Base-by-base conservation (phyloP, 1,284 basidiomycete genomes). In the Cutaneotrichosporon sp. region DNA sequence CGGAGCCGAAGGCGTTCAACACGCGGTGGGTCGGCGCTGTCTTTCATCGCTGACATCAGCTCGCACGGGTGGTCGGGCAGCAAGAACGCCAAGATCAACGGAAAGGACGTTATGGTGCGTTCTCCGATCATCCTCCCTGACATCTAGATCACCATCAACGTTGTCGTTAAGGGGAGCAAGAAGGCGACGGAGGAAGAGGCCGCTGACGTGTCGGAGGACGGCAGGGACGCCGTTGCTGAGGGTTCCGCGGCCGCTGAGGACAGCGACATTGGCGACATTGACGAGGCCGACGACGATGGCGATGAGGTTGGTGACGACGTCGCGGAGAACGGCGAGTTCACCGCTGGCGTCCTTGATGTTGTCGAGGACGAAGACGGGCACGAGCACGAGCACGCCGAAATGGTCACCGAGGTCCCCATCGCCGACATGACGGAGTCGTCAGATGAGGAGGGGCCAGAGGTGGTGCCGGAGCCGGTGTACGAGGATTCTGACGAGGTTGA, bases 51-150 rank as follows among this genome's bases (percentile, higher is more conserved):
- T 65, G 62, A 66, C 63, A 0, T 5, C 55, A 69, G 70, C 18
- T 68, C 65, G 42, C 62, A 60, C 56, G 70, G 70, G n/a, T 71
- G 70, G 70, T 50, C 22, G 5, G 65, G 53, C 7, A 64, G 34
- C 52, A 68, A 63, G 61, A 62, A 68, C 52, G 60, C 38, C 5
- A 64, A 60, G 31, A 47, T 67, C 26, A 42, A 22, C 10, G 47
- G 57, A 3, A 62, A 66, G 42, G 50, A 58, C 10, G 68, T 71
- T 18, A 61, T 61, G 46, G 64, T 64, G 49, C 51, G 69, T 56
- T 53, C 8, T 46, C n/a, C 14, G 5, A 10, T 46, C 21, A 13
- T 18, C 9, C 2, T n/a, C 18, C 30, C 61, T 65, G 22, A 56
- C 9, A n/a, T 21, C 4, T 57, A 67, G 65, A 61, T 67, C 53